These are phyloP conservation scores for Saccharomycopsis javanensis DNA, from an alignment of 805 yeast genomes.

Conservation along the genomic window DNA sequence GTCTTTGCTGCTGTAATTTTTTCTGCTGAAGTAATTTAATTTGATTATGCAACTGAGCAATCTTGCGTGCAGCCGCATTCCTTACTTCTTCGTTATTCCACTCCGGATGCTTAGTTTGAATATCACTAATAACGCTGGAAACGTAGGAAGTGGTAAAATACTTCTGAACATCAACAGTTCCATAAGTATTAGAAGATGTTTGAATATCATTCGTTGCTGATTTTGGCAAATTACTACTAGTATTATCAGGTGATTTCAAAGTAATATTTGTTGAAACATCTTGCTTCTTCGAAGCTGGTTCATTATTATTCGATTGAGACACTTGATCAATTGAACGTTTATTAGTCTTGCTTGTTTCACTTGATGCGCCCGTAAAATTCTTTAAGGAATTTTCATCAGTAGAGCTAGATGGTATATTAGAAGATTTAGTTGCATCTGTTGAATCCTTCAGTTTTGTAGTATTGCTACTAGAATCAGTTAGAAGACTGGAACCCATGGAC, in stretches of 20 bases:
- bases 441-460: not conserved
- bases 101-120: constrained; percentile 56
- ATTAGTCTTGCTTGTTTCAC: not conserved
- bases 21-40: not conserved
- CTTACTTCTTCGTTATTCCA: constrained; percentile 56
- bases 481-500: not conserved
- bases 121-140: constrained; percentile 52
- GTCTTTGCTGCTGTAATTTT: not conserved
- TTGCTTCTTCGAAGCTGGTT: not conserved
- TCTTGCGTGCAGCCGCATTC: constrained; percentile 52
- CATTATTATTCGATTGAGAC: not conserved
- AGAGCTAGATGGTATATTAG: not conserved
- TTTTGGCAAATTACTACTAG: not conserved
- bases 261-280: not conserved
- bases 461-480: not conserved
- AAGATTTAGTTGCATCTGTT: not conserved
- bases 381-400: not conserved
- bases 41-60: constrained; percentile 41
- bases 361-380: not conserved
- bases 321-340: not conserved
- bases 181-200: constrained; percentile 16
- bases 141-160: constrained; percentile 39
- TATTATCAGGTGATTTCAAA: not conserved
- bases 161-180: constrained; percentile 20
- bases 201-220: not conserved